Evolutionary conservation across 257 asterid genomes (phyloP), one percentile per base, ranked within the genome.

Genomic region (Lycium ferocissimum): DNA sequence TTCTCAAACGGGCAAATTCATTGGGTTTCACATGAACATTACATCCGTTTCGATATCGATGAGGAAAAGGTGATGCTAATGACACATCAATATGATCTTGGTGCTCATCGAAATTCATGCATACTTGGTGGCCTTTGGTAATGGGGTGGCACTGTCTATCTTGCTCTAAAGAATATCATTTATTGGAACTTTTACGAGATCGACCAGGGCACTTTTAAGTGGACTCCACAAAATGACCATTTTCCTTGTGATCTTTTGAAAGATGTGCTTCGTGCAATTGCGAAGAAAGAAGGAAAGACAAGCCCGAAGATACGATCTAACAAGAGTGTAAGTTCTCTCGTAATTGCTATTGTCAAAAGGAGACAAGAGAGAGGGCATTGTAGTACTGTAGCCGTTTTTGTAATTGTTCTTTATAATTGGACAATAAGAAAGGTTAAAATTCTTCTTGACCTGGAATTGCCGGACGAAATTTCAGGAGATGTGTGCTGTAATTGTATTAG

Each of bases 241-340:
- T 37, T 14, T 63, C 4, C 38, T 33, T 10, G 22, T 63, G 5
- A 6, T 22, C 38, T 63, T 22, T 11, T 13, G 15, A 63, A 26
- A 63, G 2, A 2, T 10, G 43, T 13, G 15, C 35, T 22, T 65
- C 17, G 1, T 5, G 72, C 17, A 22, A 35, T 65, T 12, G 26
- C 7, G 38, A 65, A 65, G 69, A 26, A 62, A 62, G 72, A 65
- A 65, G 72, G 43, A 7, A 35, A 65, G 72, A 65, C 72, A 65
- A 65, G 26, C 3, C 9, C 22, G 26, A 1, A 1, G 59, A 65
- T 65, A 22, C 0, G 72, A 65, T 26, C 8, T 6, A 65, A 26
- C 9, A 65, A n/a, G 43, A 65, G 43, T 3, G 43, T 18, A 65
- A 65, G 43, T 65, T 10, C 18, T 26, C 72, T 26, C n/a, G 72